These are phyloP conservation scores for Daldinia bambusicola DNA, from an alignment of 495 filamentous ascomycete genomes.

Conservation along the genomic window DNA sequence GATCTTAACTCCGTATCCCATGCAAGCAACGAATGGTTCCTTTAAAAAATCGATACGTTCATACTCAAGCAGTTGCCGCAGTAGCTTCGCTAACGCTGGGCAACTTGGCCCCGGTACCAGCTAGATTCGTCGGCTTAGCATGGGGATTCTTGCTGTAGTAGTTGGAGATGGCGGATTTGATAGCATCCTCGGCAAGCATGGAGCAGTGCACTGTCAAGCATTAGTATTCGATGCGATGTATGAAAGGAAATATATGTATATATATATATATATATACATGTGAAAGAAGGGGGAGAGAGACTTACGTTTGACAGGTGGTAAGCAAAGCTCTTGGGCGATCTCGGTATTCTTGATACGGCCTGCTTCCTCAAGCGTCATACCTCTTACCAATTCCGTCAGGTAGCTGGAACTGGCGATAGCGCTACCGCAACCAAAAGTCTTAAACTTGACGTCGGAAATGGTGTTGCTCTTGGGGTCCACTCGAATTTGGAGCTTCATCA, in stretches of 20 bases:
- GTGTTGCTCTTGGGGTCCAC: slow-evolving; percentile 89
- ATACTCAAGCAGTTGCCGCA: slow-evolving; percentile 32
- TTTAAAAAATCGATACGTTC: not conserved
- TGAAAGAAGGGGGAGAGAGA: not conserved
- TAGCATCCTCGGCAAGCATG: slow-evolving; percentile 98
- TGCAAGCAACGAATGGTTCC: slow-evolving; percentile 29
- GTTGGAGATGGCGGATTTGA: slow-evolving; percentile 98
- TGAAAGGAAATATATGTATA: too few species aligned
- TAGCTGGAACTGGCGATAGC: slow-evolving; percentile 94
- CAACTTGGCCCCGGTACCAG: slow-evolving; percentile 71
- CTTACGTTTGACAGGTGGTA: slow-evolving; percentile 93
- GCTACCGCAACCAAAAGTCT: slow-evolving; percentile 97
- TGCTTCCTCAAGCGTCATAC: slow-evolving; percentile 96
- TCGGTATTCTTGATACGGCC: slow-evolving; percentile 93
- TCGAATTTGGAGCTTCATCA: slow-evolving; percentile 99
- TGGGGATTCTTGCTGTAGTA: slow-evolving; percentile 96
- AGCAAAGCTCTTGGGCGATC: slow-evolving; percentile 94
- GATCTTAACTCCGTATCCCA: slow-evolving; percentile 34
- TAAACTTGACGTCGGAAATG: slow-evolving; percentile 95
- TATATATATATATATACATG: too few species aligned
- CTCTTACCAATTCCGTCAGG: slow-evolving; percentile 89
- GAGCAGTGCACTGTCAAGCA: slow-evolving; percentile 84
- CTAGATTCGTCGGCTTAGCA: slow-evolving; percentile 74
- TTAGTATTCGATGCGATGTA: slow-evolving; percentile 24
- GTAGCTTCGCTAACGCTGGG: slow-evolving; percentile 46